Evolutionary conservation across 176 grass and related monocot species (phyloP), one percentile per base, ranked within the genome.

Genomic region (Elymus sibiricus): DNA sequence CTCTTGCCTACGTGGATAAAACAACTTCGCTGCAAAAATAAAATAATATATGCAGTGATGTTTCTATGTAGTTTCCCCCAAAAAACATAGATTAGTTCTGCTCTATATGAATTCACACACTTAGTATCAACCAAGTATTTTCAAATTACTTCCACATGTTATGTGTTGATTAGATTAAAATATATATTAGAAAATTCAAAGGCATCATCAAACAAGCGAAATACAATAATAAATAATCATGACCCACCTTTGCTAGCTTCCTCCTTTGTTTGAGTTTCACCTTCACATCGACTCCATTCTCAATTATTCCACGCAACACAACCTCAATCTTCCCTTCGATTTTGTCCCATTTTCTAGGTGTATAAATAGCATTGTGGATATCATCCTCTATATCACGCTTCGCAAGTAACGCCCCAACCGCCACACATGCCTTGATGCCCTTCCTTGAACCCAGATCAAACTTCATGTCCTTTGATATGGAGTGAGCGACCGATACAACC

Each of bases 381-480:
- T 95, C 93, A 83, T 92, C 93, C 75, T 95, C 93, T 59, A 88
- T 73, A 1, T 90, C 90, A 38, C 90, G 90, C 70, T 95, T 87
- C 0, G 88, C 90, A 87, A 95, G 83, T 67, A 95, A 19, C 12
- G 78, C 85, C 7, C 93, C 93, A 59, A 95, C 90, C 3, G 88
- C 90, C 2, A 77, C 88, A 69, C 93, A 95, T 11, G 93, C 93
- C 24, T 82, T 92, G 22, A 87, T 61, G 62, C 88, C 93, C 80
- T 92, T 95, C 90, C 80, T 88, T 16, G 90, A 95, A 63, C 78
- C 88, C 40, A 95, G 25, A 83, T 95, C 88, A 87, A 90, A 92
- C 70, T 90, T 95, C 90, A 95, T 95, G 58, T 95, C 93, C 79
- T 92, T 95, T 1, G 93, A 95, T 79, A 95, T 95, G 17, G 93